Base-by-base conservation (phyloP, 2,329 filamentous ascomycete genomes). In the Macrophomina pseudophaseolina region DNA sequence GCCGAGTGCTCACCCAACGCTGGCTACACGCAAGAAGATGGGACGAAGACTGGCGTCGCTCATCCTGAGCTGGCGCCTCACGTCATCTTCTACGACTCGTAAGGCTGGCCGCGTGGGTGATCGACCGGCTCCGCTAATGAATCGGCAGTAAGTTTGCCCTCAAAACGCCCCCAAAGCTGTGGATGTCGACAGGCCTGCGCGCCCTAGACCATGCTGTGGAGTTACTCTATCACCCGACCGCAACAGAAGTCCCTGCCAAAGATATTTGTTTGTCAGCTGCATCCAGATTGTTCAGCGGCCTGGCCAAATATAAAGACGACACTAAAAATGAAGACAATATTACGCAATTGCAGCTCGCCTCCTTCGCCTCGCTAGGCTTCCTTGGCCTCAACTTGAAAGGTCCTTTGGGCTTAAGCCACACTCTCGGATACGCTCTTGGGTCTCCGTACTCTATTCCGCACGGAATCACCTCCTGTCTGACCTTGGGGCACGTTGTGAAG, bases 201-300 rank as follows among this genome's bases (percentile, higher is more conserved):
- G 83, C 85, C 0, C 73, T 87, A 65, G 85, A 87, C 70, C 85
- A 88, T 69, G 84, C 85, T 0, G 76, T 87, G 58, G 85, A 88
- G 71, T 67, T 81, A 1, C 74, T 85, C 67, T 86, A 86, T 69
- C 83, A 87, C 67, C 82, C 83, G 0, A 82, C 80, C 0, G 79
- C 83, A 1, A 80, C 79, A 1, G 84, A 86, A 71, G 79, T 86
- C 71, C 85, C 85, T 0, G 80, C 79, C 18, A 78, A 81, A n/a
- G 78, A 80, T 69, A 74, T 83, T 68, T 74, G 76, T 1, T 68
- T 86, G 35, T 77, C 78, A 33, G 81, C 85, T 2, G 81, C 83
- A 0, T 75, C 72, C 1, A 78, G 76, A 3, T 74, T 87, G 2
- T 86, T 86, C 73, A 77, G 75, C 16, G 75, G 81, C 64, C 74